A percentile compares a stretch with the other conserved stretches of the same genome.
phyloP scores from a whole-genome alignment of 2,329 filamentous ascomycete species.

The Calonectria pseudoreteaudii region DNA sequence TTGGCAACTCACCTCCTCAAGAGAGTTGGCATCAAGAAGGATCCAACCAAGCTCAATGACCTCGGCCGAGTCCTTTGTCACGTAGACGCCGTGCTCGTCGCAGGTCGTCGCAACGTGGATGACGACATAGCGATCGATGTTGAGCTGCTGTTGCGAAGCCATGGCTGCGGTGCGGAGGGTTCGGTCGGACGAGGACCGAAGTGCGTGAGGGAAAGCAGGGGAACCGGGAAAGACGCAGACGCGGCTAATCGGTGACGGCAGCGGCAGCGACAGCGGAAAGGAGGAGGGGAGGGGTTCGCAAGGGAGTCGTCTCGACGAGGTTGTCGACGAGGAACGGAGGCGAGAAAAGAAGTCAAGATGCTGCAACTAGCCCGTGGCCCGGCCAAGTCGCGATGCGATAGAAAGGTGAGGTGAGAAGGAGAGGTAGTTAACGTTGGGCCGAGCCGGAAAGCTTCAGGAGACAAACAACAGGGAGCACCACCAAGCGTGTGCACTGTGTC shows the following conservation, averaged over 20 bases:
- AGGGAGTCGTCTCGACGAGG: slow-evolving; percentile 33
- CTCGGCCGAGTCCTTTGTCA: slow-evolving; percentile 98
- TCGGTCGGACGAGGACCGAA: slow-evolving; percentile 38
- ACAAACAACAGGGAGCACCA: slow-evolving; percentile 30
- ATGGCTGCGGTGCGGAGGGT: slow-evolving; percentile 46
- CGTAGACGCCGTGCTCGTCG: slow-evolving; percentile 98
- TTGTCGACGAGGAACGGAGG: slow-evolving; percentile 32
- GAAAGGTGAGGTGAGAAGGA: slow-evolving; percentile 35
- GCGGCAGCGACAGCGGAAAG: slow-evolving; percentile 28
- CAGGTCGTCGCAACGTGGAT: slow-evolving; percentile 99
- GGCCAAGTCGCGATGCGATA: slow-evolving; percentile 48
- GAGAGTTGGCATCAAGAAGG: slow-evolving; percentile 88
- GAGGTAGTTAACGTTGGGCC: slow-evolving; percentile 39
- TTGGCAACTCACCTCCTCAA: slow-evolving; percentile 82
- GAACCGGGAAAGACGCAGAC: slow-evolving; percentile 32
- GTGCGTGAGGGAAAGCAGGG: slow-evolving; percentile 28
- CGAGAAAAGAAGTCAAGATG: slow-evolving; percentile 31
- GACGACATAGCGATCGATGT: slow-evolving; percentile 95
- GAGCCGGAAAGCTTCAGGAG: slow-evolving; percentile 45
- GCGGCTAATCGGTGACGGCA: slow-evolving; percentile 33
- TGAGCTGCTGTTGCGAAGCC: slow-evolving; percentile 64
- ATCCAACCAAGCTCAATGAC: slow-evolving; percentile 99
- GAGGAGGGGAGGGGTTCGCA: slow-evolving; percentile 22
- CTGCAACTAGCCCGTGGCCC: slow-evolving; percentile 52
- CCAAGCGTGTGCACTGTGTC: slow-evolving; percentile 33